These are phyloP conservation scores for Starmerella powellii DNA, from an alignment of 805 yeast genomes.

Conservation along the genomic window DNA sequence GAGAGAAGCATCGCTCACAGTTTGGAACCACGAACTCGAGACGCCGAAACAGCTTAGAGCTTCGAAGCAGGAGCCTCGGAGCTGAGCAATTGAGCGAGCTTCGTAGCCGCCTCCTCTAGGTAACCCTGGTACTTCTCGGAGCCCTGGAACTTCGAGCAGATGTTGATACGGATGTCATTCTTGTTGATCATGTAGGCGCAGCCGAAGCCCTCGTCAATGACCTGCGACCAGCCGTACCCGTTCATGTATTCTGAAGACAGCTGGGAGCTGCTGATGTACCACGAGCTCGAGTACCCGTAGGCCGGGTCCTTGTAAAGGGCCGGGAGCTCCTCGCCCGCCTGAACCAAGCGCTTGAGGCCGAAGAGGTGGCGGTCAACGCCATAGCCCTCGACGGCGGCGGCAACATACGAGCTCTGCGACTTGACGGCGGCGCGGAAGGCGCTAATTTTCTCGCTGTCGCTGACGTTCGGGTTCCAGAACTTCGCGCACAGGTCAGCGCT, in stretches of 20 bases:
- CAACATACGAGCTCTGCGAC: conserved; percentile 62
- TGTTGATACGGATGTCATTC: conserved; percentile 74
- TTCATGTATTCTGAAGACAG: conserved; percentile 72
- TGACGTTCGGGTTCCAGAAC: conserved; percentile 48
- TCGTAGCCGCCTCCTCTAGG: conserved; percentile 67
- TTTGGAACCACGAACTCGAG: background rate
- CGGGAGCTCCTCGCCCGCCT: conserved; percentile 46
- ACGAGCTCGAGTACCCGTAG: conserved; percentile 60
- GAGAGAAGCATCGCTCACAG: background rate
- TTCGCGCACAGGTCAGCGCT: conserved; percentile 57
- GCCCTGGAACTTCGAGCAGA: conserved; percentile 56
- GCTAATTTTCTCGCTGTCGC: conserved; percentile 45
- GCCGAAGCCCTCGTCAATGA: conserved; percentile 86
- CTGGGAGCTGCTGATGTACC: conserved; percentile 86
- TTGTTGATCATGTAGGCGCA: conserved; percentile 84
- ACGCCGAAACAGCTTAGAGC: conserved; percentile 21
- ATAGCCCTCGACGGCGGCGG: conserved; percentile 67
- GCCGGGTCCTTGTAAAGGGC: conserved; percentile 64
- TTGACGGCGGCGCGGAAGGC: conserved; percentile 61
- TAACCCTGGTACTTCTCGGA: conserved; percentile 44
- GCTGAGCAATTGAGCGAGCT: conserved; percentile 53
- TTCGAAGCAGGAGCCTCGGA: conserved; percentile 29
- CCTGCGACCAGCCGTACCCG: conserved; percentile 95
- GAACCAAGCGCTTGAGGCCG: conserved; percentile 66
- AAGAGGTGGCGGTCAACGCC: conserved; percentile 92